These are phyloP conservation scores for Pythium insidiosum DNA, from an alignment of 352 stramenopile genomes.

Conservation along the genomic window DNA sequence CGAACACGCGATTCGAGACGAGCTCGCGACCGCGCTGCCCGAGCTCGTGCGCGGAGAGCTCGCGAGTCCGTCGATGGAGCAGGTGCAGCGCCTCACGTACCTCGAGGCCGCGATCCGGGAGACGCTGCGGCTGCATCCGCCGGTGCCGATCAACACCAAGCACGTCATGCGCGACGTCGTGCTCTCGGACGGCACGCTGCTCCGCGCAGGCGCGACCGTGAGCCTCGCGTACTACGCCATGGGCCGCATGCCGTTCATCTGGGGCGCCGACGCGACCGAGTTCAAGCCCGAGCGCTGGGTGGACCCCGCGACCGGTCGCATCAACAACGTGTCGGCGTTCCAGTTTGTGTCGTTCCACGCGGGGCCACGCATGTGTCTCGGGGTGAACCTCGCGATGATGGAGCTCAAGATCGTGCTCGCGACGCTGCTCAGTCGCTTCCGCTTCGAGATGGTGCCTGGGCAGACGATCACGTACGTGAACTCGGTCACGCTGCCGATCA, in stretches of 20 bases:
- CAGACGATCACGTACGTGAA: background rate
- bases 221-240: slow-evolving; percentile 22
- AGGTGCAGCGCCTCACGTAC: slow-evolving; percentile 13
- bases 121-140: slow-evolving; percentile 55
- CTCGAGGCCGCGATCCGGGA: slow-evolving; percentile 30
- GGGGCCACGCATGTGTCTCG: slow-evolving; percentile 33
- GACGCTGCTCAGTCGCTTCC: slow-evolving; percentile 28
- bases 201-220: slow-evolving; percentile 15
- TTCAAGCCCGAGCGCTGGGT: slow-evolving; percentile 32
- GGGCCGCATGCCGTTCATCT: slow-evolving; percentile 19
- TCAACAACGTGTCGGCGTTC: slow-evolving; percentile 17
- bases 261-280: slow-evolving; percentile 19
- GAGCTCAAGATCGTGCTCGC: slow-evolving; percentile 39
- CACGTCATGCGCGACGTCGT: slow-evolving; percentile 18
- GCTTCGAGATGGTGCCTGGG: slow-evolving; percentile 9
- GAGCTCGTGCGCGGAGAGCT: no score
- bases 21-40: slow-evolving; percentile 19
- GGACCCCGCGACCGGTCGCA: slow-evolving; percentile 7
- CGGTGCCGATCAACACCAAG: slow-evolving; percentile 42
- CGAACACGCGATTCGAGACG: slow-evolving; percentile 23
- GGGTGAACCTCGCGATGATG: slow-evolving; percentile 34
- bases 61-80: slow-evolving; percentile 5
- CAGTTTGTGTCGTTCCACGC: slow-evolving; percentile 36
- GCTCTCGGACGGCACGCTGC: slow-evolving; percentile 29
- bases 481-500: background rate